Evolutionary conservation across 495 filamentous ascomycete species (phyloP).

Genomic region (Tricharina praecox): DNA sequence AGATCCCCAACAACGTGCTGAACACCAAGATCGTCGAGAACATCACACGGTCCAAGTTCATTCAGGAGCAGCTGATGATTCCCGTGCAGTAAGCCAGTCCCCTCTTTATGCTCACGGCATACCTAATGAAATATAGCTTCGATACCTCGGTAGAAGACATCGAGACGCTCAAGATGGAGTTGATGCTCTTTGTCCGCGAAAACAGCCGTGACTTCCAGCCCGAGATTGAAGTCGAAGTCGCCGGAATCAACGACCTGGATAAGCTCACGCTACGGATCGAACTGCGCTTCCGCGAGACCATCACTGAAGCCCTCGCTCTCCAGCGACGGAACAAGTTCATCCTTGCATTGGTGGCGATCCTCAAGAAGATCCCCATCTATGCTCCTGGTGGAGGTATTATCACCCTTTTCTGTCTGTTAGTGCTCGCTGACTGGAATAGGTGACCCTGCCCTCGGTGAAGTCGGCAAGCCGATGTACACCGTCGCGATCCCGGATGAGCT

Average conservation of each 20-base stretch:
- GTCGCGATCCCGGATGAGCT: slow-evolving; percentile 52
- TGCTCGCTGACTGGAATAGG: slow-evolving; percentile 29
- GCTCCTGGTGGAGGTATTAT: slow-evolving; percentile 43
- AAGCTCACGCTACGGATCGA: slow-evolving; percentile 68
- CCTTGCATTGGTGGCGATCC: slow-evolving; percentile 73
- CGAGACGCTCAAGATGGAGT: slow-evolving; percentile 59
- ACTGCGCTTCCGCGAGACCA: slow-evolving; percentile 83
- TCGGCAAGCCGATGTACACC: slow-evolving; percentile 52
- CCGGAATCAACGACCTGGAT: slow-evolving; percentile 69
- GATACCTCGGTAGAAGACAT: slow-evolving; percentile 80
- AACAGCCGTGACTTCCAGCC: slow-evolving; percentile 85
- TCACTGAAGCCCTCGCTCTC: slow-evolving; percentile 69
- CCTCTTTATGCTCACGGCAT: no score
- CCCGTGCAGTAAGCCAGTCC: slow-evolving; percentile 36
- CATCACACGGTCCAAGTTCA: slow-evolving; percentile 70
- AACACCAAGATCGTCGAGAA: slow-evolving; percentile 91
- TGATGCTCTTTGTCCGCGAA: slow-evolving; percentile 70
- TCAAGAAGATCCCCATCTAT: slow-evolving; percentile 76
- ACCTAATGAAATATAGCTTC: no score
- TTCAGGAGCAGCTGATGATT: slow-evolving; percentile 57
- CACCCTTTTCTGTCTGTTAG: not conserved
- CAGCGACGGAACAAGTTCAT: slow-evolving; percentile 88
- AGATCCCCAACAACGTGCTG: slow-evolving; percentile 78
- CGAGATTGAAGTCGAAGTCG: slow-evolving; percentile 59
- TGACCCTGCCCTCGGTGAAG: slow-evolving; percentile 46